Percentiles rank a stretch among this genome's conserved stretches.
Evolutionary conservation across 768 basidiomycete genomes (phyloP).

Genomic region (Naganishia vaughanmartiniae): DNA sequence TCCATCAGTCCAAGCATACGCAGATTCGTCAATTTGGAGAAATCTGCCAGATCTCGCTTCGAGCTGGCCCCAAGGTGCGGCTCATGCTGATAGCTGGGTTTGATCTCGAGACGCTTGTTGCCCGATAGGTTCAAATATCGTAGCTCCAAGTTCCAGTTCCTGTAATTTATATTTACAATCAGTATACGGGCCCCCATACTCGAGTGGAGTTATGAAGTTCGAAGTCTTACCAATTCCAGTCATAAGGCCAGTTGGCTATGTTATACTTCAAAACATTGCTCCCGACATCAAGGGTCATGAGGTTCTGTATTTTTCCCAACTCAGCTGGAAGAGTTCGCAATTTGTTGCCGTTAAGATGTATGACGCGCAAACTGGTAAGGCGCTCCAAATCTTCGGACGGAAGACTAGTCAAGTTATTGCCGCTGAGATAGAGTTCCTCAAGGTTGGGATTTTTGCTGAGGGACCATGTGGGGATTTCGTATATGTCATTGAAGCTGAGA

Average conservation of each 20-base stretch:
- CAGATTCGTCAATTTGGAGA: conserved; percentile 77
- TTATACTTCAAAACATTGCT: conserved; percentile 94
- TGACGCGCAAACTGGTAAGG: conserved; percentile 64
- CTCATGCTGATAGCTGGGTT: conserved; percentile 61
- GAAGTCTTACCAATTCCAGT: conserved; percentile 81
- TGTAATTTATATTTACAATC: conserved; percentile 57
- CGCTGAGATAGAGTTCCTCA: conserved; percentile 86
- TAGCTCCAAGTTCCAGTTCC: conserved; percentile 86
- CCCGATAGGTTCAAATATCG: conserved; percentile 94
- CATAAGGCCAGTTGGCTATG: conserved; percentile 96
- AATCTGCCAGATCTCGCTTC: conserved; percentile 66
- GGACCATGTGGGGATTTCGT: conserved; percentile 76
- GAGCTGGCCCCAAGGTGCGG: conserved; percentile 50
- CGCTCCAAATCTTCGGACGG: conserved; percentile 83
- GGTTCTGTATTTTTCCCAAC: conserved; percentile 71
- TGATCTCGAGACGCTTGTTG: conserved; percentile 94
- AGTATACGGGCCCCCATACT: conserved; percentile 1
- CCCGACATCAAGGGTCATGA: conserved; percentile 84
- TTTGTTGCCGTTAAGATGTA: conserved; percentile 92
- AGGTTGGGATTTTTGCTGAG: conserved; percentile 67
- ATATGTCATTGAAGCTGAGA: conserved; percentile 89
- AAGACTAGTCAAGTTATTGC: conserved; percentile 86
- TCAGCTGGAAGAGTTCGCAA: conserved; percentile 89
- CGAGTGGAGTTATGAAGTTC: conserved; percentile 52
- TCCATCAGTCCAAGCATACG: conserved; percentile 97